Evolutionary conservation across 2,329 filamentous ascomycete genomes (phyloP).

Genomic region (Trichophyton verrucosum): DNA sequence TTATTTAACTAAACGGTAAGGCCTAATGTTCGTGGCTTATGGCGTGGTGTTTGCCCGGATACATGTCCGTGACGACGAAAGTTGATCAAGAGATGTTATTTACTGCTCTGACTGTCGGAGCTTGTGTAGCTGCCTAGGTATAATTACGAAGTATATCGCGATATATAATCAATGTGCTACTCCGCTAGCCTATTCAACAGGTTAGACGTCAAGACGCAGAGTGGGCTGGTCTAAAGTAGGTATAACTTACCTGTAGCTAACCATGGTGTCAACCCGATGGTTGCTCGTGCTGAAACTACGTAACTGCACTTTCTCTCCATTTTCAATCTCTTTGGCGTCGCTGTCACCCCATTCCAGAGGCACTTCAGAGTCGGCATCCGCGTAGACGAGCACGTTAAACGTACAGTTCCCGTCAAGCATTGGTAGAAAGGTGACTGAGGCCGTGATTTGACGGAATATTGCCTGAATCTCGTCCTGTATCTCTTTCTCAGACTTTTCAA

Average conservation of each 20-base stretch:
- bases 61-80: no score
- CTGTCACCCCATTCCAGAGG: constrained; percentile 98
- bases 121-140: no score
- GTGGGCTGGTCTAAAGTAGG: no score
- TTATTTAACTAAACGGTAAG: no score
- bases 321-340: constrained; percentile 90
- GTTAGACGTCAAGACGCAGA: not conserved
- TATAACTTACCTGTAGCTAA: constrained; percentile 59
- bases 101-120: no score
- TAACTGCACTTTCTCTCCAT: constrained; percentile 89
- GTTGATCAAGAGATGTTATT: no score
- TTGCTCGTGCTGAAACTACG: constrained; percentile 92
- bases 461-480: constrained; percentile 94
- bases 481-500: constrained; percentile 78
- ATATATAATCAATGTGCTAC: not conserved
- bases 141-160: no score
- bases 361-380: constrained; percentile 90
- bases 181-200: not conserved
- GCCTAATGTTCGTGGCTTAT: no score
- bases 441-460: constrained; percentile 95
- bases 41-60: no score
- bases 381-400: constrained; percentile 97
- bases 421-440: constrained; percentile 90
- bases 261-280: constrained; percentile 86
- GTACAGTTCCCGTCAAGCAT: constrained; percentile 92